Base-by-base conservation (phyloP, 257 asterid species). In the Leonotis leonurus region DNA sequence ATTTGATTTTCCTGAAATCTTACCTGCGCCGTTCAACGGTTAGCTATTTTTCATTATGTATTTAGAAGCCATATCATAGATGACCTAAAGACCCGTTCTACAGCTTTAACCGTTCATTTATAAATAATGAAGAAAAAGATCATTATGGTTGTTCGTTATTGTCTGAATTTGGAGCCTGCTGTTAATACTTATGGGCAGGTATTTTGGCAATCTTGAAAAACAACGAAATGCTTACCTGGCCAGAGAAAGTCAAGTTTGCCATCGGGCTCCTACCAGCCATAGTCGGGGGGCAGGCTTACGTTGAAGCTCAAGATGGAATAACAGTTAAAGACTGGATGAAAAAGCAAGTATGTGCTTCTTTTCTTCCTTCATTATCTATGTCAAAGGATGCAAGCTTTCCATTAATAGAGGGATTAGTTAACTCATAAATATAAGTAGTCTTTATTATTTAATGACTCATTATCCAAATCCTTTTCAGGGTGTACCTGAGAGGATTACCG, bases 181-280 rank as follows among this genome's bases (percentile, higher is more conserved):
- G 36, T 50, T 20, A 12, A 50, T 25, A 50, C 35, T 24, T 50
- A 41, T 55, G 59, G 59, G 54, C 81, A 91, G 98, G 99, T 77
- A 70, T 93, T 69, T 74, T 74, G 86, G 99, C 99, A 54, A 93
- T 93, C 81, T 73, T 93, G 83, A 85, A 79, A 82, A 93, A 93
- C 85, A 89, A 79, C 41, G 97, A 89, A 80, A 93, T 93, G 99
- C 99, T 93, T 65, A 89, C 95, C 0, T 93, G 99, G 99, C 83
- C 94, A 0, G 99, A 93, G 79, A 93, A 93, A 75, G 69, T 89
- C 70, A 93, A 87, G 78, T 93, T 93, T 73, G 99, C 99, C 22
- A 82, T 89, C 48, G 97, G 99, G 56, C 92, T 93, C 41, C 76
- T 93, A 79, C 99, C 99, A 13, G 99, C 99, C 48, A 93, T 93